A percentile compares a stretch with the other conserved stretches of the same genome.
Evolutionary conservation across 1,139 yeast genomes (phyloP).

Genomic region (Hemisphaericaspora subhashii): DNA sequence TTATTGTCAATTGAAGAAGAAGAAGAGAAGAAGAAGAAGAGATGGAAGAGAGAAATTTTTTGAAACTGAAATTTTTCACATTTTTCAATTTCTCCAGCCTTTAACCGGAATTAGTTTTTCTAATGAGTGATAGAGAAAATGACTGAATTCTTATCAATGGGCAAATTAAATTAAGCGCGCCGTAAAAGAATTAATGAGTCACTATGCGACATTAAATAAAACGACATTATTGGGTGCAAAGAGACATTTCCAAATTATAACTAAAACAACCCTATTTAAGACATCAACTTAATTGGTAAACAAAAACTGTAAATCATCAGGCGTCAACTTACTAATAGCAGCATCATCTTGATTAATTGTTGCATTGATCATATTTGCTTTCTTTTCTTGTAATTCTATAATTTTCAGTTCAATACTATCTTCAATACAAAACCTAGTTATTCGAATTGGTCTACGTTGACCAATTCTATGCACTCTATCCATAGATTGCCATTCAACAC

Average conservation of each 20-base stretch:
- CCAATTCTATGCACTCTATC: conserved; percentile 98
- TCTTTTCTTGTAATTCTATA: conserved; percentile 92
- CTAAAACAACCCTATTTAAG: background rate
- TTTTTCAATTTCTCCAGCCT: no score
- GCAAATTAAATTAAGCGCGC: background rate
- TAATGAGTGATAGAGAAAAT: no score
- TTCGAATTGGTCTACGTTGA: conserved; percentile 91
- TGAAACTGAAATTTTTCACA: conserved; percentile 4
- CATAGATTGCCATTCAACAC: conserved; percentile 97
- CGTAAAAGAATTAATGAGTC: conserved; percentile 6
- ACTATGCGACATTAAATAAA: conserved; percentile 1
- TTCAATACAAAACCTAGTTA: conserved; percentile 88
- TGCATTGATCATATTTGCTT: conserved; percentile 97
- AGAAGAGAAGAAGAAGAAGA: background rate
- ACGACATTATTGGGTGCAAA: conserved; percentile 1
- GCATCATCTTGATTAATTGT: conserved; percentile 90
- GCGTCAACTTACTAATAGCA: conserved; percentile 83
- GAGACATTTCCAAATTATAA: background rate
- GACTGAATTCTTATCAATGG: background rate
- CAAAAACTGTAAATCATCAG: conserved; percentile 91
- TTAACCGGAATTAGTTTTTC: no score
- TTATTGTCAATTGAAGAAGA: conserved; percentile 1
- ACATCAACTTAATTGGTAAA: conserved; percentile 57
- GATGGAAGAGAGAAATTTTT: background rate
- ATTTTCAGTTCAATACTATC: conserved; percentile 96